Evolutionary conservation across 257 asterid genomes (phyloP).

Genomic region (Euphrasia confusa): DNA sequence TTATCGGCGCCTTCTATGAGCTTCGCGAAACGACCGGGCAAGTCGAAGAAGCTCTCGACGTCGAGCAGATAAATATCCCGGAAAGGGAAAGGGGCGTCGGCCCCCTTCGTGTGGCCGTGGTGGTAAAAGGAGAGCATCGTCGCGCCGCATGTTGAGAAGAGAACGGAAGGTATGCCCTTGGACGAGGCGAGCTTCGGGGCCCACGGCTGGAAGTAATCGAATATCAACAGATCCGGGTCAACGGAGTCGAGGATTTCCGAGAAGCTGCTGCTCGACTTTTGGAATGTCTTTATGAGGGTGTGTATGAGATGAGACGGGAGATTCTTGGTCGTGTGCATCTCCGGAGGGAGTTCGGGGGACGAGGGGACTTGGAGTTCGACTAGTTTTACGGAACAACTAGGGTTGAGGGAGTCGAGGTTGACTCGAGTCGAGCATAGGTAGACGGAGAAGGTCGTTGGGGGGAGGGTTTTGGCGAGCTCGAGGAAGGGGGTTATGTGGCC

Average conservation of each 20-base stretch:
- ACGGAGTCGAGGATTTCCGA: slow-evolving; percentile 17
- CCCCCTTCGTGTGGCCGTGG: slow-evolving; percentile 20
- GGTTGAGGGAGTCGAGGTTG: slow-evolving; percentile 25
- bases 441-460: slow-evolving; percentile 26
- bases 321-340: slow-evolving; percentile 26
- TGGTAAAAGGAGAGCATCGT: slow-evolving; percentile 11
- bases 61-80: slow-evolving; percentile 16
- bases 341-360: slow-evolving; percentile 21
- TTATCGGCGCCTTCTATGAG: slow-evolving; percentile 16
- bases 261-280: slow-evolving; percentile 20
- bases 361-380: slow-evolving; percentile 25
- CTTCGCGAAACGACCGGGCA: not conserved
- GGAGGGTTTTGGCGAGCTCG: slow-evolving; percentile 39
- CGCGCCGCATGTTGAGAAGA: slow-evolving; percentile 20
- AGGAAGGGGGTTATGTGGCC: slow-evolving; percentile 41
- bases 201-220: slow-evolving; percentile 32
- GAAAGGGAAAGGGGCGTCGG: slow-evolving; percentile 25
- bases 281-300: slow-evolving; percentile 20
- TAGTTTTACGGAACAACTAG: not conserved
- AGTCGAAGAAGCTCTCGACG: slow-evolving; percentile 2
- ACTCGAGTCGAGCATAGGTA: slow-evolving; percentile 30
- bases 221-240: slow-evolving; percentile 21
- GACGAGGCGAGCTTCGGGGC: slow-evolving; percentile 27
- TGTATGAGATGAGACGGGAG: slow-evolving; percentile 16
- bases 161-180: slow-evolving; percentile 19